Conservation (phyloP, 352 stramenopile species). For the Pythium grandisporangium region DNA sequence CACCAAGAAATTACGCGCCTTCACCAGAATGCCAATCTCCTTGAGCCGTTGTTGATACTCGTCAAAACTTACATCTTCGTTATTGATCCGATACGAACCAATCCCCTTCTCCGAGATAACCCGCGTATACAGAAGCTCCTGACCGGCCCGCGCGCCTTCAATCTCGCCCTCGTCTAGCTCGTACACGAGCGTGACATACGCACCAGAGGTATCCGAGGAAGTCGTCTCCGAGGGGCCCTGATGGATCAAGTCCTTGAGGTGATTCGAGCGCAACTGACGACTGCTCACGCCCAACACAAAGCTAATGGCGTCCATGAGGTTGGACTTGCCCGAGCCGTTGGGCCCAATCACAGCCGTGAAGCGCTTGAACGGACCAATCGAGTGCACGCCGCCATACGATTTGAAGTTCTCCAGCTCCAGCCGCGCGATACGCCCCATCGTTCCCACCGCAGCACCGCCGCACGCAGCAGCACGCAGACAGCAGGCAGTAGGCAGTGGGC, state of each 20-base stretch:
- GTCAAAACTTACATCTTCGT: constrained; percentile 80
- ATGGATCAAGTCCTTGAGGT: constrained; percentile 97
- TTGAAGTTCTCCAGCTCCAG: constrained; percentile 99
- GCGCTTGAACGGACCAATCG: constrained; percentile 95
- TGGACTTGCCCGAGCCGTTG: constrained; percentile 94
- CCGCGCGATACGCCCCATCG: constrained; percentile 83
- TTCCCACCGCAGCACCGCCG: not conserved
- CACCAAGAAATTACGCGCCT: constrained; percentile 99
- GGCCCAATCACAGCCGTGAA: constrained; percentile 98
- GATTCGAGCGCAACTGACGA: constrained; percentile 91
- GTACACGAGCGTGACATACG: constrained; percentile 95
- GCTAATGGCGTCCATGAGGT: constrained; percentile 95
- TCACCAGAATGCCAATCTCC: constrained; percentile 96
- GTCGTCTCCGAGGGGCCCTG: constrained; percentile 43
- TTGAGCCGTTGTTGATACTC: constrained; percentile 92
- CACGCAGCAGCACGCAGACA: no score
- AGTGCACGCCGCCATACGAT: constrained; percentile 91
- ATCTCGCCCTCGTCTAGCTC: constrained; percentile 62
- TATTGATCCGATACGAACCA: constrained; percentile 76
- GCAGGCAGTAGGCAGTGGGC: no score
- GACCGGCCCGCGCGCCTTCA: constrained; percentile 20
- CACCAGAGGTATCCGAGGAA: constrained; percentile 21
- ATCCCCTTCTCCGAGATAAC: constrained; percentile 89
- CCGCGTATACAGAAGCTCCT: constrained; percentile 90
- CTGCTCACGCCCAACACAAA: constrained; percentile 98